These are phyloP conservation scores for Colletotrichum tamarilloi DNA, from an alignment of 2,329 filamentous ascomycete genomes.

Conservation along the genomic window DNA sequence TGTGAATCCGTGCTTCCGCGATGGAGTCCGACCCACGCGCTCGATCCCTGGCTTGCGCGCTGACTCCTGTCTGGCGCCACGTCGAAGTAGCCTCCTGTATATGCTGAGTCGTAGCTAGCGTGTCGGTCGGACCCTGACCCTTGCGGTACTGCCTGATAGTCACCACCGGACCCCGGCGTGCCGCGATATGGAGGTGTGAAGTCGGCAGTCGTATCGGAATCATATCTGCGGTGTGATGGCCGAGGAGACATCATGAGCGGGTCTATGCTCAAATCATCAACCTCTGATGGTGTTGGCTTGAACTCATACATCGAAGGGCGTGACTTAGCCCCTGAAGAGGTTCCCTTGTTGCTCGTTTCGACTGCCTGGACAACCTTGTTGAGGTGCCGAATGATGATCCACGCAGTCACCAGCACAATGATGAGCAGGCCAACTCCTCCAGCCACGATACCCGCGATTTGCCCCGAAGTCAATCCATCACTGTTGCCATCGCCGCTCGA, in stretches of 20 bases:
- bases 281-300: conserved; percentile 54
- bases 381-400: conserved; percentile 62
- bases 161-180: conserved; percentile 23
- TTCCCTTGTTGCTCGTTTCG: conserved; percentile 45
- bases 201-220: conserved; percentile 34
- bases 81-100: conserved; percentile 45
- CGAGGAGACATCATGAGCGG: conserved; percentile 49
- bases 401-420: conserved; percentile 57
- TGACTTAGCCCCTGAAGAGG: conserved; percentile 45
- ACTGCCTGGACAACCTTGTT: conserved; percentile 56
- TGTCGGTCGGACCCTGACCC: conserved; percentile 40
- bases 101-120: conserved; percentile 43
- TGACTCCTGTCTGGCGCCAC: conserved; percentile 34
- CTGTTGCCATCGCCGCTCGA: conserved; percentile 41
- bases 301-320: conserved; percentile 51
- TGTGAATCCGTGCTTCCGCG: conserved; percentile 53
- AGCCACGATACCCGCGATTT: conserved; percentile 65
- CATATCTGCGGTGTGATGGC: conserved; percentile 31
- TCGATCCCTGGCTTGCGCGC: conserved; percentile 38
- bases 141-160: conserved; percentile 34
- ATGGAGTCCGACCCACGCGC: conserved; percentile 37
- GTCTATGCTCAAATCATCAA: conserved; percentile 55
- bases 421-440: conserved; percentile 61
- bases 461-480: conserved; percentile 50
- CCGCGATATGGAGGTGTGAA: conserved; percentile 35